Evolutionary conservation across 1,284 basidiomycete genomes (phyloP).

Genomic region (Cutaneotrichosporon dermatis): DNA sequence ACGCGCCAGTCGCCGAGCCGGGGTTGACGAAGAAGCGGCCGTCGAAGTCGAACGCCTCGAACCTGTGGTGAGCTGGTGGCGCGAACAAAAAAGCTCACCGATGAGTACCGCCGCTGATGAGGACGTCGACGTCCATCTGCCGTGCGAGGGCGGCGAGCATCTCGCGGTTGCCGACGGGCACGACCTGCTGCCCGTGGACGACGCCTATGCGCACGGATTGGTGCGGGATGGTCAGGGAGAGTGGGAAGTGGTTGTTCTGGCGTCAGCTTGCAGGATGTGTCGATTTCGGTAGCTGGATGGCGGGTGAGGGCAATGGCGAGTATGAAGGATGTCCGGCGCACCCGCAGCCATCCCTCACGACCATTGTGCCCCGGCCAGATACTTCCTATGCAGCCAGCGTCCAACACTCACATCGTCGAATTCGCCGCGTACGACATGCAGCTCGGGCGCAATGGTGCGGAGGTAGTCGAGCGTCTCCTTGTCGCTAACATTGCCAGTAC

Average conservation of each 20-base stretch:
- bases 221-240: constrained; percentile 77
- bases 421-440: constrained; percentile 88
- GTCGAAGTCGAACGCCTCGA: constrained; percentile 89
- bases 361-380: no score
- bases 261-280: neutral
- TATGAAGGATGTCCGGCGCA: no score
- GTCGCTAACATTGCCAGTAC: constrained; percentile 96
- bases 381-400: no score
- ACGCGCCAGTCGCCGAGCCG: constrained; percentile 91
- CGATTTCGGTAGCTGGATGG: no score
- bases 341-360: no score
- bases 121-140: constrained; percentile 95
- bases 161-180: constrained; percentile 87
- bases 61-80: constrained; percentile 53
- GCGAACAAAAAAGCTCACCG: constrained; percentile 55
- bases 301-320: no score
- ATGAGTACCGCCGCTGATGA: constrained; percentile 91
- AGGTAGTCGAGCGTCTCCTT: constrained; percentile 96
- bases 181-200: constrained; percentile 89
- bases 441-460: constrained; percentile 88
- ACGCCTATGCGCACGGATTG: constrained; percentile 78
- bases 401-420: constrained; percentile 74
- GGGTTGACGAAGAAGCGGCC: constrained; percentile 94
- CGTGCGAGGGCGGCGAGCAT: constrained; percentile 79
- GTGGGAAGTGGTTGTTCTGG: constrained; percentile 60